Percentiles rank a stretch among this genome's conserved stretches.
These are phyloP conservation scores for Triticum aestivum DNA, from an alignment of 176 grass and related monocot genomes.

Conservation along the genomic window IWGSC_CS_RefSeq_v2.1 NC_057812.1:600522090-600522589, in stretches of 20 bases:
- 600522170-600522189: constrained; percentile 74
- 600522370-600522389: constrained; percentile 82
- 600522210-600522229: constrained; percentile 97
- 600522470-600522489: constrained; percentile 59
- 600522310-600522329: constrained; percentile 99
- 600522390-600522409: constrained; percentile 47
- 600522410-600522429: constrained; percentile 57
- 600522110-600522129: neutral
- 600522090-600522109: neutral
- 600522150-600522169: neutral
- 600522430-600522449: constrained; percentile 86
- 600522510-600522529: constrained; percentile 31
- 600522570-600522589: neutral
- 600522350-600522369: constrained; percentile 83
- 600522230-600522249: constrained; percentile 67
- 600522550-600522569: constrained; percentile 5
- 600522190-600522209: constrained; percentile 92
- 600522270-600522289: constrained; percentile 91
- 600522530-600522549: constrained; percentile 24
- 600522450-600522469: constrained; percentile 81
- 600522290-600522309: constrained; percentile 97
- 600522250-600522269: constrained; percentile 59
- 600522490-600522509: constrained; percentile 24
- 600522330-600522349: constrained; percentile 83
- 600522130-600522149: neutral